Conservation (phyloP, 164 flowering plant genomes). For the Berberis thunbergii region DNA sequence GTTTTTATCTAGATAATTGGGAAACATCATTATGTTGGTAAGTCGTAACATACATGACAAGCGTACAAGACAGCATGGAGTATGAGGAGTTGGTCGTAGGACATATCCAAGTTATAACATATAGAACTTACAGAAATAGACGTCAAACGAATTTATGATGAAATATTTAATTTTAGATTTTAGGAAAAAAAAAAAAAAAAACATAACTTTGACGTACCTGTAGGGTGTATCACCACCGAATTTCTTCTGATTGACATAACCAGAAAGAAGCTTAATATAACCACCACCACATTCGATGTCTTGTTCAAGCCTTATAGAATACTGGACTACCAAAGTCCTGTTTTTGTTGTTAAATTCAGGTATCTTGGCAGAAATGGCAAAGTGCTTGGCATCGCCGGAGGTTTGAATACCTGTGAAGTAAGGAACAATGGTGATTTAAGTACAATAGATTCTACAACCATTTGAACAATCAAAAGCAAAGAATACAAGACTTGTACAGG, state of each 20-base stretch:
- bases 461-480: neutral
- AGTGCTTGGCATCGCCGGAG: slow-evolving; percentile 60
- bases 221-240: slow-evolving; percentile 92
- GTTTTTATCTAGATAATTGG: too few species aligned
- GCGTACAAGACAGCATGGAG: too few species aligned
- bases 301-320: slow-evolving; percentile 74
- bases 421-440: neutral
- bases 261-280: slow-evolving; percentile 76
- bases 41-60: too few species aligned
- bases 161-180: neutral
- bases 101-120: too few species aligned
- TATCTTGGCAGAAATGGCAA: slow-evolving; percentile 77
- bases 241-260: slow-evolving; percentile 87
- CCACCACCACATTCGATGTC: slow-evolving; percentile 95
- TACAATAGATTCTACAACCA: neutral
- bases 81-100: too few species aligned
- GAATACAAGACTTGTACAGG: neutral
- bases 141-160: too few species aligned
- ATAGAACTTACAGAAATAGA: too few species aligned
- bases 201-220: slow-evolving; percentile 32
- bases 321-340: slow-evolving; percentile 71
- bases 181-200: neutral
- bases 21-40: too few species aligned
- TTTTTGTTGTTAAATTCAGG: slow-evolving; percentile 70
- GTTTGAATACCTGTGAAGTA: slow-evolving; percentile 66